Evolutionary conservation across 352 stramenopile species (phyloP).

Genomic region (Globisporangium irregulare): DNA sequence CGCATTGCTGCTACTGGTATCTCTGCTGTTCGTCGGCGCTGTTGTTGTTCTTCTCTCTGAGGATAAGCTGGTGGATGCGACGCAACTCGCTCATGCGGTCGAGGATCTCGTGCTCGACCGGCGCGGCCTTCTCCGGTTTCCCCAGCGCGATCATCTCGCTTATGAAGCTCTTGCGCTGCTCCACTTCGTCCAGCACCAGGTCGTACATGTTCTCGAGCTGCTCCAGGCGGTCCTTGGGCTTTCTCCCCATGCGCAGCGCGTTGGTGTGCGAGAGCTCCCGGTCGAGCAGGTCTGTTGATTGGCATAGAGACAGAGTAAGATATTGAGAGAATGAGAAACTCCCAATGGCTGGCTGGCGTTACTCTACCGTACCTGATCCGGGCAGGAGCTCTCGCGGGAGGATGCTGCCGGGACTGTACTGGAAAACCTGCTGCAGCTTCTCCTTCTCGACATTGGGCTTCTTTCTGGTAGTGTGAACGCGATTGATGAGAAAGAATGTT

Average conservation of each 20-base stretch:
- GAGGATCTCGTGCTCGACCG: constrained; percentile 60
- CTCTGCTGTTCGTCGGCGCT: neutral
- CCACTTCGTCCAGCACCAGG: constrained; percentile 54
- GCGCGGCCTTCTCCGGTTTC: constrained; percentile 32
- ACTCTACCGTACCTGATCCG: constrained; percentile 40
- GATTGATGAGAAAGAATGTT: too few species aligned
- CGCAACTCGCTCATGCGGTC: constrained; percentile 62
- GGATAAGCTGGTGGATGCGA: constrained; percentile 62
- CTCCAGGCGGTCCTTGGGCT: constrained; percentile 35
- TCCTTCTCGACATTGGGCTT: constrained; percentile 78
- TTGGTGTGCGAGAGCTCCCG: constrained; percentile 60
- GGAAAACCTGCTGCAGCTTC: constrained; percentile 79
- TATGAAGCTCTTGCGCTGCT: constrained; percentile 61
- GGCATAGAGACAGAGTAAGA: neutral
- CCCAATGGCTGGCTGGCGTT: neutral
- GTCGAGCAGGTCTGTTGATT: constrained; percentile 46
- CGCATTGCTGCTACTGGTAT: neutral
- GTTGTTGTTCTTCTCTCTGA: constrained; percentile 35
- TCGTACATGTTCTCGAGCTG: constrained; percentile 71
- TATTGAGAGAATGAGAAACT: neutral
- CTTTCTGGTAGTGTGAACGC: constrained; percentile 18
- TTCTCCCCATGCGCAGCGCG: constrained; percentile 31
- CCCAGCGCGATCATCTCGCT: constrained; percentile 61
- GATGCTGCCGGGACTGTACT: constrained; percentile 63
- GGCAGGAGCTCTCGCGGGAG: constrained; percentile 67